Evolutionary conservation across 148 eudicot genomes (phyloP).

Genomic region (Agrostemma githago): DNA sequence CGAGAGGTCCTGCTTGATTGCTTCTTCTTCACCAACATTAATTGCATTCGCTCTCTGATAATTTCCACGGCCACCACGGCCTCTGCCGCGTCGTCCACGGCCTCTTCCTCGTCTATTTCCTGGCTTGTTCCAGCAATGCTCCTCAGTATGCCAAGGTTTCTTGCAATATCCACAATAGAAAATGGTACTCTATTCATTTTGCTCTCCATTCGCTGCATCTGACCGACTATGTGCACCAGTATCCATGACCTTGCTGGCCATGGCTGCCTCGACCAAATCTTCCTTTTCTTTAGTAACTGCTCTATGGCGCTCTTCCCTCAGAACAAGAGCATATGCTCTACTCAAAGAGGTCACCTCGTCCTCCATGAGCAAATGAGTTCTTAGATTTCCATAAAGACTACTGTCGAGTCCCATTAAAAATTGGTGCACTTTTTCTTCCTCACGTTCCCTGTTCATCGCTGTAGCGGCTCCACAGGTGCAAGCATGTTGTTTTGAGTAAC

Average conservation of each 20-base stretch:
- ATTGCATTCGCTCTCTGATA: no score
- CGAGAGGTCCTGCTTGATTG: background rate
- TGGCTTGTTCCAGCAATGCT: background rate
- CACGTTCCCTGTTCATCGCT: background rate
- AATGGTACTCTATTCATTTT: background rate
- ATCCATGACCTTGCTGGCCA: background rate
- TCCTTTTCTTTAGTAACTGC: no score
- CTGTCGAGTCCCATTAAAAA: slow-evolving; percentile 7
- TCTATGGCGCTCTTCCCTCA: slow-evolving; percentile 2
- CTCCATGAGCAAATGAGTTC: background rate
- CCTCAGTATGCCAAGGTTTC: background rate
- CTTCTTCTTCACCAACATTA: background rate
- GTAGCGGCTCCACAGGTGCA: background rate
- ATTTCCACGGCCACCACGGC: background rate
- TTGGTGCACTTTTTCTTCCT: slow-evolving; percentile 9
- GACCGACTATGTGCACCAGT: background rate
- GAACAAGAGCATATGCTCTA: background rate
- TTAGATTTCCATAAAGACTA: background rate
- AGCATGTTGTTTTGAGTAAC: background rate
- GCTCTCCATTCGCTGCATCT: background rate
- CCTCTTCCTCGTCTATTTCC: background rate
- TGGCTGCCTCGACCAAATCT: no score
- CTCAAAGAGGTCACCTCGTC: background rate
- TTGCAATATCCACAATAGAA: background rate
- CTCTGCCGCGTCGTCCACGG: background rate